Percentiles rank a stretch among this genome's conserved stretches.
Evolutionary conservation across 2,329 filamentous ascomycete genomes (phyloP).

Genomic region (Hirsutella minnesotensis): DNA sequence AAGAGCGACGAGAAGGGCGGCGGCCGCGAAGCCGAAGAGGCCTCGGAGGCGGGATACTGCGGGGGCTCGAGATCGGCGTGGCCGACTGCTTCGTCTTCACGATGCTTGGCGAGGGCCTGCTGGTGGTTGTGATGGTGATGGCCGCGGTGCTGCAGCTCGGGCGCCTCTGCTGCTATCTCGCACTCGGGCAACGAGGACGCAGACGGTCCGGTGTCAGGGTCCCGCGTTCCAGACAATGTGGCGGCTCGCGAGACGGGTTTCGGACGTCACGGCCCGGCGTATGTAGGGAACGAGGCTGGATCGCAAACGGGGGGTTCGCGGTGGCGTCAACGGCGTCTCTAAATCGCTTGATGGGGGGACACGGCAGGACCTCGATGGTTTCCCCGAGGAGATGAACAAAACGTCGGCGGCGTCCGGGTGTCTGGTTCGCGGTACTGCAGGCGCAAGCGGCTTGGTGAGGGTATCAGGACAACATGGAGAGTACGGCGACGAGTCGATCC

Average conservation of each 20-base stretch:
- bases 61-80: conserved; percentile 30
- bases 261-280: conserved; percentile 7
- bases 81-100: conserved; percentile 9
- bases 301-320: background rate
- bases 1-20: conserved; percentile 53
- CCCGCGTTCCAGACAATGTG: conserved; percentile 25
- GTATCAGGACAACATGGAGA: no score
- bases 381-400: no score
- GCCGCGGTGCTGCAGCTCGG: no score
- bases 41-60: conserved; percentile 45
- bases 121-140: conserved; percentile 13
- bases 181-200: conserved; percentile 13
- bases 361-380: no score
- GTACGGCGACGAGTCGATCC: no score
- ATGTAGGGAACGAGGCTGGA: background rate
- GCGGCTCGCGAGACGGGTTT: conserved; percentile 16
- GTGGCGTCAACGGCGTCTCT: no score
- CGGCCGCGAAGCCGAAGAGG: conserved; percentile 38
- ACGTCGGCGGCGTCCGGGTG: no score
- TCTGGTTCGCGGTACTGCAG: no score
- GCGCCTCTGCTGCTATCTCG: conserved; percentile 22
- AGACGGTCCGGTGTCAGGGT: conserved; percentile 21
- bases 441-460: no score
- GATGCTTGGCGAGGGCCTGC: conserved; percentile 5
- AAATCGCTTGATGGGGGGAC: background rate